Evolutionary conservation across 768 basidiomycete genomes (phyloP), one percentile per base, ranked within the genome.

Genomic region (Artomyces pyxidatus): DNA sequence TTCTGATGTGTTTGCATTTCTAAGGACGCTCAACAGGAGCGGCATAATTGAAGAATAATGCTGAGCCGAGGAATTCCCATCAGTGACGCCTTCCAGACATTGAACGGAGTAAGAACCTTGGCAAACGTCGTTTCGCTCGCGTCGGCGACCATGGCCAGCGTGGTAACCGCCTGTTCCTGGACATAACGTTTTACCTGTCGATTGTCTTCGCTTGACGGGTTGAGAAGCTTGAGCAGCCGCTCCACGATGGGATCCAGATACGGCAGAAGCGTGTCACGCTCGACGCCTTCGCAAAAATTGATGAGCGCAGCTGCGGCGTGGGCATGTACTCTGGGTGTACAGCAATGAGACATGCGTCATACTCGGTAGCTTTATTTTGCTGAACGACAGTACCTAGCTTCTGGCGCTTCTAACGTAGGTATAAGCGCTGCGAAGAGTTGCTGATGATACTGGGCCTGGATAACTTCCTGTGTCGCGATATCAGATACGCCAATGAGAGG

Each of bases 271-370:
- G 78, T 82, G 21, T 85, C 77, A 14, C 80, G 75, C 56, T 80
- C 83, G 29, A 88, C 87, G 29, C 88, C 87, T 61, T 92, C 85
- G 63, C 89, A 93, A 68, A 92, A 92, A 62, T 93, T 94, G 63
- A 92, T 89, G 21, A 93, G 71, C 0, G 89, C 89, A 0, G 90
- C 85, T 0, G 89, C 88, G 1, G 91, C 87, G 59, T 94, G 90
- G 0, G 88, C 75, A 53, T 91, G 89, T 0, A 93, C 88, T 22
- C 90, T 91, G 56, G 28, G 47, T 29, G 17, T 14, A 12, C 46
- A 46, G 5, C 28, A 37, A 32, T n/a, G n/a, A n/a, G n/a, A n/a
- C n/a, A n/a, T n/a, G n/a, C n/a, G n/a, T n/a, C n/a, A n/a, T n/a
- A n/a, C n/a, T n/a, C n/a, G n/a, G n/a, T n/a, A n/a, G n/a, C n/a